These are phyloP conservation scores for Coniferiporia weirii DNA, from an alignment of 1,284 basidiomycete genomes.

Conservation along the genomic window DNA sequence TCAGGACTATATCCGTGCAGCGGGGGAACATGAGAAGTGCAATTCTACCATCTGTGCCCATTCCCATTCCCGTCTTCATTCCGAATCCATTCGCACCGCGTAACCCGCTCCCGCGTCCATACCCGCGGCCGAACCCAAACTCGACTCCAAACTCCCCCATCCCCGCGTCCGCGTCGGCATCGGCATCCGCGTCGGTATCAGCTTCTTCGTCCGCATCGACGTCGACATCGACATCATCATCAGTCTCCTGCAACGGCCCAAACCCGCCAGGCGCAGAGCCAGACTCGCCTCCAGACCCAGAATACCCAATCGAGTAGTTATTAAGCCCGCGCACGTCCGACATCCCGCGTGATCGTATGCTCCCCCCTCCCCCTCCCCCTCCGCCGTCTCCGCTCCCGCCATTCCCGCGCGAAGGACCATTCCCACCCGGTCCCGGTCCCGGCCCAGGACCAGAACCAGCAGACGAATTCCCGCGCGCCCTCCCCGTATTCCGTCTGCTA, in stretches of 20 bases:
- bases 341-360: slow-evolving; percentile 45
- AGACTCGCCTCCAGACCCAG: not conserved
- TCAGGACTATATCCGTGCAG: no score
- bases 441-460: slow-evolving; percentile 32
- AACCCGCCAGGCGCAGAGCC: no score
- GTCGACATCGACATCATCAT: not conserved
- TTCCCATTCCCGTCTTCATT: no score
- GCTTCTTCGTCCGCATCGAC: not conserved
- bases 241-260: not conserved
- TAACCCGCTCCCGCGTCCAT: no score
- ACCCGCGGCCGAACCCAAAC: not conserved
- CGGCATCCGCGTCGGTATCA: not conserved
- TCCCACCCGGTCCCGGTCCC: slow-evolving; percentile 30
- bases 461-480: slow-evolving; percentile 47
- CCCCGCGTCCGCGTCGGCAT: not conserved
- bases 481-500: slow-evolving; percentile 59
- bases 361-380: slow-evolving; percentile 22
- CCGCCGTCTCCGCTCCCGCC: slow-evolving; percentile 30
- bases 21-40: no score
- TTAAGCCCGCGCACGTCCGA: slow-evolving; percentile 34
- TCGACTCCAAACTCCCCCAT: not conserved
- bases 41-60: no score
- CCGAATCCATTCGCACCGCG: no score
- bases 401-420: slow-evolving; percentile 34
- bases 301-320: not conserved